A percentile compares a stretch with the other conserved stretches of the same genome.
Conservation (phyloP, 345 rosid genomes). For the Rubroshorea leprosula region DNA sequence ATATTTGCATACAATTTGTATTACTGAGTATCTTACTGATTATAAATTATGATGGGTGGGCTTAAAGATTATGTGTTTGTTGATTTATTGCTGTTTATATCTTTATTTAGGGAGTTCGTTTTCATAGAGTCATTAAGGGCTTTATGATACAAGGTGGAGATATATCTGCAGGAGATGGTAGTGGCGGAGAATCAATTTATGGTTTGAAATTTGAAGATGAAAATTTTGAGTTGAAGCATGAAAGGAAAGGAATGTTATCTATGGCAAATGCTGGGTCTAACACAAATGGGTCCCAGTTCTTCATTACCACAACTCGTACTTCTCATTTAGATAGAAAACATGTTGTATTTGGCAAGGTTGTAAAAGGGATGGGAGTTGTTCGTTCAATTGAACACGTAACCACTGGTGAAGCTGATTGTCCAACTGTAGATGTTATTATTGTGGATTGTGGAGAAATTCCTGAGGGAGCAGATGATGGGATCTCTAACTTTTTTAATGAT, state of each 20-base stretch:
- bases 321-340: conserved; percentile 91
- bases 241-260: conserved; percentile 90
- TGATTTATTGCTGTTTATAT: conserved; percentile 22
- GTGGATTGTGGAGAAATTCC: conserved; percentile 79
- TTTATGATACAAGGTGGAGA: conserved; percentile 97
- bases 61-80: no score
- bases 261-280: conserved; percentile 87
- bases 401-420: conserved; percentile 46
- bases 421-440: conserved; percentile 50
- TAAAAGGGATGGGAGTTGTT: conserved; percentile 92
- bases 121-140: conserved; percentile 81
- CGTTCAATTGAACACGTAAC: conserved; percentile 74
- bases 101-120: conserved; percentile 51
- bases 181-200: conserved; percentile 91
- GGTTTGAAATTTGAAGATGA: conserved; percentile 91
- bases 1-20: neutral
- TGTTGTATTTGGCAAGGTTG: conserved; percentile 84
- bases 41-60: neutral
- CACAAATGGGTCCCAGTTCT: conserved; percentile 97
- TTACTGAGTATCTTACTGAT: neutral
- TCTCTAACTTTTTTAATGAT: conserved; percentile 70
- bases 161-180: conserved; percentile 82
- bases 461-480: conserved; percentile 75
- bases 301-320: conserved; percentile 80
- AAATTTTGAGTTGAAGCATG: conserved; percentile 81